A percentile compares a stretch with the other conserved stretches of the same genome.
Conservation (phyloP, 2,329 filamentous ascomycete species). For the Xylaria arbuscula region DNA sequence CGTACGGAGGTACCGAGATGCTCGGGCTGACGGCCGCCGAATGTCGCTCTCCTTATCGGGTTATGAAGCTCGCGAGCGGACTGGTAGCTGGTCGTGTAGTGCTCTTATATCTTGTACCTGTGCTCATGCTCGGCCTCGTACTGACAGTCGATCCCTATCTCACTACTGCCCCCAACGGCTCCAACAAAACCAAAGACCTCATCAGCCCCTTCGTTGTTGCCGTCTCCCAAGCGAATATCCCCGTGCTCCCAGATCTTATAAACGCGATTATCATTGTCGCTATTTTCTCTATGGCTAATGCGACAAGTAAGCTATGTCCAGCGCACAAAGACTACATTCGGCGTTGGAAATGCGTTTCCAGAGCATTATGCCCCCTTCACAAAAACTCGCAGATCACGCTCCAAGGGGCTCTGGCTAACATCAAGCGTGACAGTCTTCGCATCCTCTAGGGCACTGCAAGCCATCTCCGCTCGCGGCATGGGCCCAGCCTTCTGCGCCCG, state of each 20-base stretch:
- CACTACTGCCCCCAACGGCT: neutral
- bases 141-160: constrained; percentile 43
- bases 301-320: constrained; percentile 49
- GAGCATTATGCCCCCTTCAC: neutral
- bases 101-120: constrained; percentile 54
- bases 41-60: constrained; percentile 52
- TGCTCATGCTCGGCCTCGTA: constrained; percentile 52
- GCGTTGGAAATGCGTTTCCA: neutral
- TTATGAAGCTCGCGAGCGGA: constrained; percentile 54
- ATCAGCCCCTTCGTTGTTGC: constrained; percentile 35
- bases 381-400: neutral
- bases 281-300: constrained; percentile 54
- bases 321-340: neutral
- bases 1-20: constrained; percentile 59
- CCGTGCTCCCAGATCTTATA: constrained; percentile 48
- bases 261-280: constrained; percentile 53
- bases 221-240: constrained; percentile 40
- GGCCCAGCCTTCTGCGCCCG: constrained; percentile 47
- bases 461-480: constrained; percentile 52
- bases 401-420: neutral
- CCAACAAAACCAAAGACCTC: neutral
- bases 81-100: constrained; percentile 55
- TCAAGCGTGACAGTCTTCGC: constrained; percentile 45
- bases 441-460: constrained; percentile 52
- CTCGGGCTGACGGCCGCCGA: constrained; percentile 59